A percentile compares a stretch with the other conserved stretches of the same genome.
phyloP scores from a whole-genome alignment of 129 eudicot species.

The Sambucus nigra region DNA sequence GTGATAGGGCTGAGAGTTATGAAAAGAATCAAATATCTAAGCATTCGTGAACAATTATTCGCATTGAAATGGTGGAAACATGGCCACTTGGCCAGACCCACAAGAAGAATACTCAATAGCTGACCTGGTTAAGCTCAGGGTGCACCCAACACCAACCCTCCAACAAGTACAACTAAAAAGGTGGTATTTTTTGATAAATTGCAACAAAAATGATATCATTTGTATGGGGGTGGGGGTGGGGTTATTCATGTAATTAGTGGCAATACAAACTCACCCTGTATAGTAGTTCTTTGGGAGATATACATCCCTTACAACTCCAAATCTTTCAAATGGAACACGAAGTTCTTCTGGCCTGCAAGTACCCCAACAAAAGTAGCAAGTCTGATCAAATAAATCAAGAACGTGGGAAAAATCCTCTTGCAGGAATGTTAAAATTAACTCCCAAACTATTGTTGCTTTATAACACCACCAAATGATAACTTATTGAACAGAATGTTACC shows the following conservation, averaged over 20 bases:
- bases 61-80: constrained; percentile 1
- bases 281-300: constrained; percentile 64
- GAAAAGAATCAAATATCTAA: not conserved
- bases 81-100: not conserved
- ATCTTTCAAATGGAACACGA: constrained; percentile 70
- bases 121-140: constrained; percentile 1
- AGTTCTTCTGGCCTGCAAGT: constrained; percentile 59
- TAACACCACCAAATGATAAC: no score
- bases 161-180: not conserved
- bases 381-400: not conserved
- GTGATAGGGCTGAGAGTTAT: not conserved
- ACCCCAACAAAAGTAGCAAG: not conserved
- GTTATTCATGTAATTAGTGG: no score
- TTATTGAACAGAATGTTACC: constrained; percentile 21
- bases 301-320: constrained; percentile 64
- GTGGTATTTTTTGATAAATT: not conserved
- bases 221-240: not conserved
- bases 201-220: not conserved
- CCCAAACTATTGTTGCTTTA: not conserved
- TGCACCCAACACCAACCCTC: constrained; percentile 6
- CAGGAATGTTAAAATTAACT: not conserved
- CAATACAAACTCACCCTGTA: constrained; percentile 46
- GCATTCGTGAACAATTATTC: not conserved
- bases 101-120: not conserved
- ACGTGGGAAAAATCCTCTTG: not conserved